Evolutionary conservation across 441 rosid species (phyloP).

Genomic region (Bruguiera hainesii): DNA sequence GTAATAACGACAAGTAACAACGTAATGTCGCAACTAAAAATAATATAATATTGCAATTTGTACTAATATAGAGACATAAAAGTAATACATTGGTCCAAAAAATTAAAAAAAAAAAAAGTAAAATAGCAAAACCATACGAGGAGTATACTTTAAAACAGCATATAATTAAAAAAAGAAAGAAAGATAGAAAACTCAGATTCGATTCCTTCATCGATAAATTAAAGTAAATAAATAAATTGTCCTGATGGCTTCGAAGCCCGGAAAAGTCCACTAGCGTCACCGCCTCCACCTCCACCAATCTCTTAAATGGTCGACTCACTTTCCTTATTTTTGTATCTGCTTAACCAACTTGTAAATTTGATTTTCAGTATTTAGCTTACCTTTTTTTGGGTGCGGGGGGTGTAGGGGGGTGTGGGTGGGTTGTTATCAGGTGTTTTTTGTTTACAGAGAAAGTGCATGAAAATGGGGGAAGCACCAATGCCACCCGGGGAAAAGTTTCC

Average conservation of each 20-base stretch:
- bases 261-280: neutral
- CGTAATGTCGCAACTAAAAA: too few relatives aligned
- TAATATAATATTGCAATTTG: too few relatives aligned
- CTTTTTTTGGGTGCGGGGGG: too few relatives aligned
- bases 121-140: too few relatives aligned
- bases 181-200: neutral
- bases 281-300: neutral
- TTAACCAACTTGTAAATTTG: too few relatives aligned
- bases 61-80: too few relatives aligned
- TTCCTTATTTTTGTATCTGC: too few relatives aligned
- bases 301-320: too few relatives aligned
- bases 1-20: too few relatives aligned
- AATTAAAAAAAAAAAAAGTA: too few relatives aligned
- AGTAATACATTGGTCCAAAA: too few relatives aligned
- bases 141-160: neutral
- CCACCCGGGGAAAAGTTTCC: constrained; percentile 26
- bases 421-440: constrained; percentile 9
- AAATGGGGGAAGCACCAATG: constrained; percentile 33
- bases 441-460: constrained; percentile 17
- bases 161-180: neutral
- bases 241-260: neutral
- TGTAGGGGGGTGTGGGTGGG: neutral
- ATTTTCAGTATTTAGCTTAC: too few relatives aligned
- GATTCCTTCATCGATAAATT: neutral
- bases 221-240: neutral